Percentiles rank a stretch among this genome's conserved stretches.
These are phyloP conservation scores for Sanguinoderma infundibulare DNA, from an alignment of 1,284 basidiomycete genomes.

Conservation along the genomic window DNA sequence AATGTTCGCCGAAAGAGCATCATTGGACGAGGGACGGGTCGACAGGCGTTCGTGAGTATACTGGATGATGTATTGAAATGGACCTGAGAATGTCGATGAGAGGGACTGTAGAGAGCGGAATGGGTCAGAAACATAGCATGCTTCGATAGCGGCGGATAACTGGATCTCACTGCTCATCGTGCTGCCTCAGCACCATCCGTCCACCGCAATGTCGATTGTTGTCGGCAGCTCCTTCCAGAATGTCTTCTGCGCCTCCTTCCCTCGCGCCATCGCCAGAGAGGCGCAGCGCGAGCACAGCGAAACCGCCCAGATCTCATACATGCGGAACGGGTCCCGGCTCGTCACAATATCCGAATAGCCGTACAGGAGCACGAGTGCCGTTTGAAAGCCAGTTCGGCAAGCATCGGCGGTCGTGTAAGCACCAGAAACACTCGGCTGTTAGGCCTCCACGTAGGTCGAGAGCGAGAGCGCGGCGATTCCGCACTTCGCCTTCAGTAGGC, in stretches of 20 bases:
- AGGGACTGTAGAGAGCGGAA: too few species aligned
- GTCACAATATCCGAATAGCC: not conserved
- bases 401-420: not conserved
- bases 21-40: too few species aligned
- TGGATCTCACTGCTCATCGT: too few species aligned
- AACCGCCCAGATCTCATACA: not conserved
- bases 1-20: too few species aligned
- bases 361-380: not conserved
- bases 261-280: not conserved
- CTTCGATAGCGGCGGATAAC: too few species aligned
- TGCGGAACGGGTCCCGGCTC: not conserved
- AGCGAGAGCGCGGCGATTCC: not conserved
- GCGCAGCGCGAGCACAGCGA: not conserved
- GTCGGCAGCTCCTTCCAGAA: not conserved
- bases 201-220: not conserved
- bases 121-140: too few species aligned
- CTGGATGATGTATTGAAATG: too few species aligned
- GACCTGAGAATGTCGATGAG: too few species aligned
- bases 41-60: too few species aligned
- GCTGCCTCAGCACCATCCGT: too few species aligned
- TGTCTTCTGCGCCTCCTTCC: not conserved
- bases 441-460: not conserved
- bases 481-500: not conserved
- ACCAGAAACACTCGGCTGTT: too few species aligned
- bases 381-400: not conserved